These are phyloP conservation scores for Dendrostoma leiphaemia DNA, from an alignment of 2,329 filamentous ascomycete genomes.

Conservation along the genomic window DNA sequence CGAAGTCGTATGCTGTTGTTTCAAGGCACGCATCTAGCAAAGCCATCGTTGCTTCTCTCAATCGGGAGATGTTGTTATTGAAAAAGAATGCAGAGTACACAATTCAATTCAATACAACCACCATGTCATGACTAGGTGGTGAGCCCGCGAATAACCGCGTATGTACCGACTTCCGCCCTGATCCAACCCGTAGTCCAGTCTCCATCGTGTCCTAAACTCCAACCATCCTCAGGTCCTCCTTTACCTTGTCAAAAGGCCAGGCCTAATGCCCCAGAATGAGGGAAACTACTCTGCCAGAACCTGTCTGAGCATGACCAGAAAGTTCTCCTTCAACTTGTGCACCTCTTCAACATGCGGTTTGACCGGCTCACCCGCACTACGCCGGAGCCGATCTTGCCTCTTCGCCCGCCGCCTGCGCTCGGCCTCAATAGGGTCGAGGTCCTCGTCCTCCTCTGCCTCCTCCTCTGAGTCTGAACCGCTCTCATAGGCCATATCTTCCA, in stretches of 20 bases:
- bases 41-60: too few relatives aligned
- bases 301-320: slow-evolving; percentile 76
- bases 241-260: too few relatives aligned
- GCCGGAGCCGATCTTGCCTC: slow-evolving; percentile 75
- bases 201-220: background rate
- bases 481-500: slow-evolving; percentile 82
- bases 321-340: slow-evolving; percentile 74
- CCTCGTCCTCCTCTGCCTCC: slow-evolving; percentile 71
- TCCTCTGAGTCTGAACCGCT: slow-evolving; percentile 59
- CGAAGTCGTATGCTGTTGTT: too few relatives aligned
- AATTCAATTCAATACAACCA: background rate
- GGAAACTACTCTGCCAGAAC: slow-evolving; percentile 68
- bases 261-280: background rate
- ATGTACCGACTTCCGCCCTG: too few relatives aligned
- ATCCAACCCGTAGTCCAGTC: background rate
- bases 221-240: too few relatives aligned
- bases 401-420: slow-evolving; percentile 77
- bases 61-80: too few relatives aligned
- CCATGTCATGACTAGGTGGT: background rate
- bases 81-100: too few relatives aligned
- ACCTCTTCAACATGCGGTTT: slow-evolving; percentile 81
- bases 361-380: slow-evolving; percentile 77
- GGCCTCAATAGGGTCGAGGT: slow-evolving; percentile 81
- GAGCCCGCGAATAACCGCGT: too few relatives aligned
- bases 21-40: too few relatives aligned